Evolutionary conservation across 345 rosid species (phyloP), one percentile per base, ranked within the genome.

Genomic region (Camelina laxa): DNA sequence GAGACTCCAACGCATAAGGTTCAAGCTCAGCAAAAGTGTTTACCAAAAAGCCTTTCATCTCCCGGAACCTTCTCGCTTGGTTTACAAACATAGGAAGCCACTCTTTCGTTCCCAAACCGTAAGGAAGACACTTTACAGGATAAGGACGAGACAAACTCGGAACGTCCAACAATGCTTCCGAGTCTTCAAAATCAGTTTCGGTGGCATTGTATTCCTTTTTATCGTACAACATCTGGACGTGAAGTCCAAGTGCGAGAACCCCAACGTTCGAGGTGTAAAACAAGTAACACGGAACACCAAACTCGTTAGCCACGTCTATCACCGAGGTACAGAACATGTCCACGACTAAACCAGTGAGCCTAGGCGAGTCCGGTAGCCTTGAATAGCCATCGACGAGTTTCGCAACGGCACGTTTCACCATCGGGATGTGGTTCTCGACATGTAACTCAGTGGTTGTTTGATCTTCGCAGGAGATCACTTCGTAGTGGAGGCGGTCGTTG

Each of bases 291-390:
- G 95, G 87, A 9, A 82, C 74, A 0, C 76, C 59, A 9, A 86
- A 33, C 31, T 87, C 85, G 30, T 76, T 47, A 0, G 90, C 90
- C 0, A 87, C 78, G 1, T 85, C 88, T 1, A 82, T 77, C 83
- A 85, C 74, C 5, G 76, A 11, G 0, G 79, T 80, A 74, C 85
- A 87, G 16, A 80, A 83, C 89, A 89, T 67, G 75, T 84, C 95
- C 1, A 86, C 31, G 14, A 87, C 79, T 13, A 89, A 60, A 2
- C 88, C 88, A 2, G 80, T 88, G 1, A 89, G 47, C 7, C 12
- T 58, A 13, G 85, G 70, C 2, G 80, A 49, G 69, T 65, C 64
- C 47, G 35, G 24, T 27, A 5, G 5, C 3, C 30, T 30, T 22
- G 61, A 19, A 50, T 49, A 15, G 35, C 15, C 13, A 3, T 6